phyloP scores from a whole-genome alignment of 2,329 filamentous ascomycete genomes.

The Aspergillus latus region DNA sequence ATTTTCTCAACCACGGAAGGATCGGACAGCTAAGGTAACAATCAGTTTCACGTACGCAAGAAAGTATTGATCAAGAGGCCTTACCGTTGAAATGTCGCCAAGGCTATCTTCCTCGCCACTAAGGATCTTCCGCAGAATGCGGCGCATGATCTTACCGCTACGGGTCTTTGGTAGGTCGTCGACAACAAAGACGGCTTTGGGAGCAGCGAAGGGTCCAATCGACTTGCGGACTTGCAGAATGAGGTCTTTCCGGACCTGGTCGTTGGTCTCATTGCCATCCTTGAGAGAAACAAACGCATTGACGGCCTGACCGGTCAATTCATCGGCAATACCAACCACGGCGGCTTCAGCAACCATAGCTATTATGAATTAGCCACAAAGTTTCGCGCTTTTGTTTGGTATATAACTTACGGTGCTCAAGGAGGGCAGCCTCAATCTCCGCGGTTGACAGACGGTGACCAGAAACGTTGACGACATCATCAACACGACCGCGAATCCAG shows the following conservation, averaged over 20 bases:
- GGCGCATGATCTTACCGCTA: conserved; percentile 98
- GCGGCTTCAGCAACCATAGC: conserved; percentile 80
- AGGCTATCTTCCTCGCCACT: conserved; percentile 96
- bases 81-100: conserved; percentile 86
- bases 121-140: conserved; percentile 94
- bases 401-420: conserved; percentile 69
- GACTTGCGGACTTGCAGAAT: conserved; percentile 94
- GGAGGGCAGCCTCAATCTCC: conserved; percentile 94
- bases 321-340: conserved; percentile 88
- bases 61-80: conserved; percentile 34
- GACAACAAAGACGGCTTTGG: conserved; percentile 88
- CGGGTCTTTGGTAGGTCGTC: conserved; percentile 95
- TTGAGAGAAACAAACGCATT: conserved; percentile 96
- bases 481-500: conserved; percentile 98
- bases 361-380: conserved; percentile 23
- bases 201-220: conserved; percentile 95
- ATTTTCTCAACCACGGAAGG: conserved; percentile 87
- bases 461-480: conserved; percentile 97
- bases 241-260: conserved; percentile 88
- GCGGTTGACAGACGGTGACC: conserved; percentile 95
- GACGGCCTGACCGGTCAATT: conserved; percentile 94
- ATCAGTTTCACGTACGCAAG: not conserved
- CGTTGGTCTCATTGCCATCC: conserved; percentile 71
- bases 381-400: not conserved
- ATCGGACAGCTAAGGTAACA: conserved; percentile 69